Conservation (phyloP, 2,329 filamentous ascomycete genomes). For the Aspergillus glaucus region DNA sequence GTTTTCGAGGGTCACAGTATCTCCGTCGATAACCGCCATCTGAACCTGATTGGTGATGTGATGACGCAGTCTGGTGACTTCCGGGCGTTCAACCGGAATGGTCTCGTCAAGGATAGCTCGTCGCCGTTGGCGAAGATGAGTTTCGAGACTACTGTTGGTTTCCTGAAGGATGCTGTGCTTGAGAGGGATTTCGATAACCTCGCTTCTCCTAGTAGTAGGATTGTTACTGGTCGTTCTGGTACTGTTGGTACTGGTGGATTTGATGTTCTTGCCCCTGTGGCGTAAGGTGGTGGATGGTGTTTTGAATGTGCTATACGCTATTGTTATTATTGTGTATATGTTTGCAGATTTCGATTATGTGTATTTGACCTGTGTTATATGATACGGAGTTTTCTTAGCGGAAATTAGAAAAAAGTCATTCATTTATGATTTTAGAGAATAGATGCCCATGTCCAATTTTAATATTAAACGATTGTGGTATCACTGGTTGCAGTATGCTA, state of each 20-base stretch:
- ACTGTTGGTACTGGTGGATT: slow-evolving; percentile 86
- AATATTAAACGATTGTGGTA: slow-evolving; percentile 11
- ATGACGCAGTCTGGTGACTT: slow-evolving; percentile 95
- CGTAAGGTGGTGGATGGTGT: slow-evolving; percentile 21
- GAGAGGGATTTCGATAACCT: slow-evolving; percentile 89
- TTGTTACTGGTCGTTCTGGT: slow-evolving; percentile 79
- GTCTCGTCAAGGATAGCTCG: slow-evolving; percentile 69
- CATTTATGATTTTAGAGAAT: slow-evolving; percentile 17
- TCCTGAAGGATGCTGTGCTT: slow-evolving; percentile 85
- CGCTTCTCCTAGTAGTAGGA: slow-evolving; percentile 73
- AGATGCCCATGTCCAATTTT: slow-evolving; percentile 3
- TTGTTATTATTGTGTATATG: slow-evolving; percentile 14
- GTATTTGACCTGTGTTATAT: slow-evolving; percentile 27
- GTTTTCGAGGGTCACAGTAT: slow-evolving; percentile 93
- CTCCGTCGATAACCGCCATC: slow-evolving; percentile 79
- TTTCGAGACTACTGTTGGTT: slow-evolving; percentile 93
- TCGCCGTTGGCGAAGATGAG: slow-evolving; percentile 98
- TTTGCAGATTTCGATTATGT: slow-evolving; percentile 9
- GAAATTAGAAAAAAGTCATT: slow-evolving; percentile 28
- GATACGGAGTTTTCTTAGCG: slow-evolving; percentile 34
- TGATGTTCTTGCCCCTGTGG: slow-evolving; percentile 64
- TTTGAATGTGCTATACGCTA: slow-evolving; percentile 4
- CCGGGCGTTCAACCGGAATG: slow-evolving; percentile 86
- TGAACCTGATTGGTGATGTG: slow-evolving; percentile 92
- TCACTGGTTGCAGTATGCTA: neutral